Evolutionary conservation across 2,329 filamentous ascomycete genomes (phyloP).

Genomic region (Fusarium hostae): DNA sequence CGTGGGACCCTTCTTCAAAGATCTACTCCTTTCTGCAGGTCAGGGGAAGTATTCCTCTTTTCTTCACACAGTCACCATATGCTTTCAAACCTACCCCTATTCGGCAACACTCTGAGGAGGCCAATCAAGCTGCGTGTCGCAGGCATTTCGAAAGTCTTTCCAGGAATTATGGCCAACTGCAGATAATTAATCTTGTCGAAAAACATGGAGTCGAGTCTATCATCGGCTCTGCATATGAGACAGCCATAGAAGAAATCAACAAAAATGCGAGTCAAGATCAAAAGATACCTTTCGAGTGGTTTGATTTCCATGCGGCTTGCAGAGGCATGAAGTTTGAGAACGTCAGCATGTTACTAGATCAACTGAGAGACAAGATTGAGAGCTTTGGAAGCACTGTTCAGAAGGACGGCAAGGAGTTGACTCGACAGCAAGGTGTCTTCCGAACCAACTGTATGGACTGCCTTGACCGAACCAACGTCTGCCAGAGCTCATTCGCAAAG

Average conservation of each 20-base stretch:
- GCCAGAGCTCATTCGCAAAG: slow-evolving; percentile 90
- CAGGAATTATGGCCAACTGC: slow-evolving; percentile 78
- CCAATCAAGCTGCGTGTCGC: slow-evolving; percentile 81
- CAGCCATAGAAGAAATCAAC: slow-evolving; percentile 74
- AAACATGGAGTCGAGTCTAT: slow-evolving; percentile 84
- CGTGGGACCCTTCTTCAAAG: slow-evolving; percentile 70
- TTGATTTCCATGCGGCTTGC: slow-evolving; percentile 93
- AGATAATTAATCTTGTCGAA: slow-evolving; percentile 87
- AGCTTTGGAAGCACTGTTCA: slow-evolving; percentile 77
- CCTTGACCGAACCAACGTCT: slow-evolving; percentile 93
- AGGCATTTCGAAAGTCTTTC: slow-evolving; percentile 80
- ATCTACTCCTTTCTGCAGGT: slow-evolving; percentile 88
- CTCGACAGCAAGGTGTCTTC: slow-evolving; percentile 78
- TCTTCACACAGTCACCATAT: slow-evolving; percentile 95
- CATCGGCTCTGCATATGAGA: slow-evolving; percentile 82
- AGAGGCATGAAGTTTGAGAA: slow-evolving; percentile 99
- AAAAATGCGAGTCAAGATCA: slow-evolving; percentile 62
- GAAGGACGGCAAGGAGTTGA: slow-evolving; percentile 54
- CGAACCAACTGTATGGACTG: slow-evolving; percentile 99
- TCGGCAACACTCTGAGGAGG: slow-evolving; percentile 81
- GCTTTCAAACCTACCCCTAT: slow-evolving; percentile 88
- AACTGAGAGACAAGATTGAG: slow-evolving; percentile 73
- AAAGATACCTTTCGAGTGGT: slow-evolving; percentile 82
- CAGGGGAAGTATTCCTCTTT: slow-evolving; percentile 90
- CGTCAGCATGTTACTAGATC: slow-evolving; percentile 81